These are phyloP conservation scores for Chenopodium suecicum DNA, from an alignment of 148 eudicot species.

Conservation along the genomic window DNA sequence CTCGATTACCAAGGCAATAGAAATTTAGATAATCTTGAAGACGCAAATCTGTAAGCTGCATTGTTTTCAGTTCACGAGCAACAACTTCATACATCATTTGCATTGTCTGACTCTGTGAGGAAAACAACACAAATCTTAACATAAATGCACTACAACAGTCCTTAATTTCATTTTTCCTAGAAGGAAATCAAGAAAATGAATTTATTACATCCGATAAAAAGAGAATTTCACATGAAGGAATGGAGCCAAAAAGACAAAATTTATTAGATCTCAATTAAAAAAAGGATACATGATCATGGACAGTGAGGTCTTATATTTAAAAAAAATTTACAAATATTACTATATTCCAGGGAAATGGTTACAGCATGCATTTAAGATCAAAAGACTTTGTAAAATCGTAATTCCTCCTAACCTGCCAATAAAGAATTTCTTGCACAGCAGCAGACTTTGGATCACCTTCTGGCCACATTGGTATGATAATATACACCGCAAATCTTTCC, in stretches of 20 bases:
- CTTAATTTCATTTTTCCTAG: background rate
- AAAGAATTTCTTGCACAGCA: slow-evolving; percentile 92
- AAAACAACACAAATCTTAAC: slow-evolving; percentile 17
- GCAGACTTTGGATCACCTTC: slow-evolving; percentile 87
- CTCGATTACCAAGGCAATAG: slow-evolving; percentile 91
- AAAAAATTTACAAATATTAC: background rate
- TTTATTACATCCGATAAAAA: background rate
- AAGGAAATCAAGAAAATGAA: background rate
- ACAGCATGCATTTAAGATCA: background rate
- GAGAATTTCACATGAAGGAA: background rate
- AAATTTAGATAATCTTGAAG: slow-evolving; percentile 87
- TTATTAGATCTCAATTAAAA: background rate
- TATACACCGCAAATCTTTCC: slow-evolving; percentile 88
- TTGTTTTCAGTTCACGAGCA: slow-evolving; percentile 66
- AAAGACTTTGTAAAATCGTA: background rate
- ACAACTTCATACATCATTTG: slow-evolving; percentile 76
- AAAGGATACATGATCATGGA: background rate
- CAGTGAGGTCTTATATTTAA: too few relatives aligned
- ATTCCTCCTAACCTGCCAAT: slow-evolving; percentile 75
- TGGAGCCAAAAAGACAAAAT: background rate
- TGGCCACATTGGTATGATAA: slow-evolving; percentile 98
- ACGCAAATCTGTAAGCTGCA: slow-evolving; percentile 57
- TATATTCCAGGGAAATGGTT: background rate
- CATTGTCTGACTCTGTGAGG: slow-evolving; percentile 78
- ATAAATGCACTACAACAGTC: background rate